A percentile compares a stretch with the other conserved stretches of the same genome.
These are phyloP conservation scores for Boletus coccyginus DNA, from an alignment of 768 basidiomycete species.

Conservation along the genomic window DNA sequence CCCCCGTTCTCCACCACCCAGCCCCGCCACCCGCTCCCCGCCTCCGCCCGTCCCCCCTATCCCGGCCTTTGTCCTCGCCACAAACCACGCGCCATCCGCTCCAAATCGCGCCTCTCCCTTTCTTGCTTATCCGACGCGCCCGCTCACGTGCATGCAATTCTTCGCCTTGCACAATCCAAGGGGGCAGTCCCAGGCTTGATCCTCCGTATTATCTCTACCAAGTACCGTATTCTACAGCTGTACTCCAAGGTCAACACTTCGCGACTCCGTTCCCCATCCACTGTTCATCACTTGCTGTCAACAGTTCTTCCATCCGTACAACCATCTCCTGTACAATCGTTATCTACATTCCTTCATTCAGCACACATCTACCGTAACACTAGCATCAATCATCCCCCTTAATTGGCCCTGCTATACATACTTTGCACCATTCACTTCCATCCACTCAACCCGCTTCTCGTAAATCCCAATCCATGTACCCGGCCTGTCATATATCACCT, in stretches of 20 bases:
- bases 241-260: conserved; percentile 1
- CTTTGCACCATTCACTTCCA: neutral
- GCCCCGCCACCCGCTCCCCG: conserved; percentile 38
- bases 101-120: neutral
- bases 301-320: neutral
- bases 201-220: conserved; percentile 7
- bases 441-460: neutral
- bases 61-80: conserved; percentile 42
- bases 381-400: neutral
- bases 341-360: conserved; percentile 11
- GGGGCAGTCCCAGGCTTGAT: conserved; percentile 17
- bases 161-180: conserved; percentile 42
- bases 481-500: neutral
- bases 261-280: neutral
- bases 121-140: conserved; percentile 7
- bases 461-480: neutral
- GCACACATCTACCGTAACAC: neutral
- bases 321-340: conserved; percentile 8
- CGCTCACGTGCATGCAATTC: conserved; percentile 51
- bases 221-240: conserved; percentile 14
- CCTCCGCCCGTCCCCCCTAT: conserved; percentile 60
- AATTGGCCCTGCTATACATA: conserved; percentile 7
- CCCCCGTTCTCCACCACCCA: conserved; percentile 52
- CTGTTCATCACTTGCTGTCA: neutral
- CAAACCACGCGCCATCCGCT: conserved; percentile 25